A percentile compares a stretch with the other conserved stretches of the same genome.
phyloP scores from a whole-genome alignment of 2,329 filamentous ascomycete genomes.

The Fusarium metavorans region DNA sequence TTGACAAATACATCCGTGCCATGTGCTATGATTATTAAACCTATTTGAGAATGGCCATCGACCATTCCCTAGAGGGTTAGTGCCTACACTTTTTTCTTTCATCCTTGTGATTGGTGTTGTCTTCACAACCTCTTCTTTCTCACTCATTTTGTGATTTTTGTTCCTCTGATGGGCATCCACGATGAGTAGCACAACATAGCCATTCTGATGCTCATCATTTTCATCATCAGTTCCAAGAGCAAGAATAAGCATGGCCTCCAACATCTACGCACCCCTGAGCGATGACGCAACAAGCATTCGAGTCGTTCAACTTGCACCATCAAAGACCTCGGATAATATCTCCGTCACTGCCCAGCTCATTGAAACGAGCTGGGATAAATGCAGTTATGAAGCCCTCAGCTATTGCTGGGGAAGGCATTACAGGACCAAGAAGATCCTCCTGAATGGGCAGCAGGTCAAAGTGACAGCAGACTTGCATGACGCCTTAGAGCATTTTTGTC shows the following conservation, averaged over 20 bases:
- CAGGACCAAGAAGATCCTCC: conserved; percentile 7
- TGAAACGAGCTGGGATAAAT: conserved; percentile 11
- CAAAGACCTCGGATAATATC: conserved; percentile 3
- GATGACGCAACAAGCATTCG: conserved; percentile 10
- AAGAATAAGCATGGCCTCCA: neutral
- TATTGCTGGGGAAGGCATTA: conserved; percentile 37
- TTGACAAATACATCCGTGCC: neutral
- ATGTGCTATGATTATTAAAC: neutral
- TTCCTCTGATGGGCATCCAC: neutral
- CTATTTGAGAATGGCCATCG: neutral
- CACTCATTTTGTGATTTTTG: neutral
- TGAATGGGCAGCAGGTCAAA: conserved; percentile 16
- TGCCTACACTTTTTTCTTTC: neutral
- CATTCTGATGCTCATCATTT: no score
- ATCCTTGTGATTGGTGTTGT: neutral
- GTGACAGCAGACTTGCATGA: conserved; percentile 15
- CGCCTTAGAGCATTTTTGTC: conserved; percentile 9
- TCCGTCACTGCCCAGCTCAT: conserved; percentile 1
- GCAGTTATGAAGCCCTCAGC: conserved; percentile 37
- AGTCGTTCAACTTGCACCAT: conserved; percentile 10
- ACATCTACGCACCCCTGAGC: neutral
- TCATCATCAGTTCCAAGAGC: no score
- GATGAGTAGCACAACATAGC: neutral
- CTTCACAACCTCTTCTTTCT: neutral
- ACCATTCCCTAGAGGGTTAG: neutral